phyloP scores from a whole-genome alignment of 2,329 filamentous ascomycete genomes.

The Phialophora tarda region DNA sequence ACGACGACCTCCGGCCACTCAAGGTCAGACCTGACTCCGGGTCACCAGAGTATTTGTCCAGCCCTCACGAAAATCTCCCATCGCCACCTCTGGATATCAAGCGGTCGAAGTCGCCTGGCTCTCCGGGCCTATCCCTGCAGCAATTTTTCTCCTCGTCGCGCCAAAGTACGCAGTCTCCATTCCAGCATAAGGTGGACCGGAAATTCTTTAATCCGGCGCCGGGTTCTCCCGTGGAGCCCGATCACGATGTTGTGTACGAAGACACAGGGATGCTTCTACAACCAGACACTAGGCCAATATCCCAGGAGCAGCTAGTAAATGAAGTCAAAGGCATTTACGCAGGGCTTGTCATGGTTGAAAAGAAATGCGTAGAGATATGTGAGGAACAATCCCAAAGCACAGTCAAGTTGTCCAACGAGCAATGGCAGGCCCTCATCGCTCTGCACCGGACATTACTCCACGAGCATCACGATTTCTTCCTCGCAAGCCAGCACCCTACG shows the following conservation, averaged over 20 bases:
- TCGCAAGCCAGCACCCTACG: constrained; percentile 84
- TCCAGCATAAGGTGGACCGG: background rate
- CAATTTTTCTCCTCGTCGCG: background rate
- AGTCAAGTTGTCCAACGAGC: constrained; percentile 64
- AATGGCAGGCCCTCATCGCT: constrained; percentile 84
- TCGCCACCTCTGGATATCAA: constrained; percentile 15
- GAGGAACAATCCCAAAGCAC: constrained; percentile 62
- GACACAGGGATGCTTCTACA: constrained; percentile 48
- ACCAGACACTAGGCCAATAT: constrained; percentile 70
- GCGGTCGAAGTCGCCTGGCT: constrained; percentile 11
- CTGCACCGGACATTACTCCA: constrained; percentile 80
- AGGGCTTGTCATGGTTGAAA: constrained; percentile 64
- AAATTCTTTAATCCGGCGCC: background rate
- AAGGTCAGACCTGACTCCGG: constrained; percentile 26
- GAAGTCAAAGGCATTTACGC: constrained; percentile 72
- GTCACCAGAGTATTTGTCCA: constrained; percentile 22
- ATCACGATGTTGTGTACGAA: constrained; percentile 11
- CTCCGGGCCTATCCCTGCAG: background rate
- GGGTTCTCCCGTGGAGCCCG: background rate
- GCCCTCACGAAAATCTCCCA: constrained; percentile 10
- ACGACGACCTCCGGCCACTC: constrained; percentile 21
- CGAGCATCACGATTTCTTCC: constrained; percentile 84
- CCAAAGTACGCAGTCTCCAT: background rate
- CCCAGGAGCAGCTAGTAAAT: constrained; percentile 76
- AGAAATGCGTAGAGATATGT: constrained; percentile 84